phyloP scores from a whole-genome alignment of 257 asterid species.

The Capsicum baccatum region DNA sequence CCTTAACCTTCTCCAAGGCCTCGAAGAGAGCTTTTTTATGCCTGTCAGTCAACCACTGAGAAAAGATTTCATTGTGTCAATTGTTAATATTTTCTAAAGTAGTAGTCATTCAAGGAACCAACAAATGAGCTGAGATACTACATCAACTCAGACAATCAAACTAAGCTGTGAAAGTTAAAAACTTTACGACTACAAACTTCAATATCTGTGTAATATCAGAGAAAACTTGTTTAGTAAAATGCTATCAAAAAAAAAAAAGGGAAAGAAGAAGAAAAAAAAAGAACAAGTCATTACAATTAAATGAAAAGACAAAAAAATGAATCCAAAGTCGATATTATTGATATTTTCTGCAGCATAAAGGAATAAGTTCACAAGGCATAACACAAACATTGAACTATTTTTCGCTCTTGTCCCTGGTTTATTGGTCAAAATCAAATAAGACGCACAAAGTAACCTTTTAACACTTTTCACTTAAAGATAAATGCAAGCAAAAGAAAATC shows the following conservation, averaged over 20 bases:
- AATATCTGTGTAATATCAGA: not conserved
- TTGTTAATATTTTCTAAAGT: conserved; percentile 7
- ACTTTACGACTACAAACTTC: not conserved
- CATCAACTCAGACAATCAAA: not conserved
- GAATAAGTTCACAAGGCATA: conserved; percentile 18
- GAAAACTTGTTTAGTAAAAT: not conserved
- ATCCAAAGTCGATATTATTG: not conserved
- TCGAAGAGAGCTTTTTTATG: conserved; percentile 86
- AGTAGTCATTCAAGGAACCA: conserved; percentile 9
- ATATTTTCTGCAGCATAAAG: conserved; percentile 10
- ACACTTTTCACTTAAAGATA: not conserved
- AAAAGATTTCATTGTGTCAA: conserved; percentile 23
- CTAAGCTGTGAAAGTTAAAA: not conserved
- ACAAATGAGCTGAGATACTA: not conserved
- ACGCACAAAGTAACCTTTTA: not conserved
- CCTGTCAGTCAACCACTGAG: conserved; percentile 77
- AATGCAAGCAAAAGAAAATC: not conserved
- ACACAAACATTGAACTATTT: not conserved
- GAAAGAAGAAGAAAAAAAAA: not conserved
- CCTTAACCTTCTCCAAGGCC: conserved; percentile 94
- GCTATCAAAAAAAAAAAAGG: not conserved
- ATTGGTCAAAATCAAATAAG: not conserved
- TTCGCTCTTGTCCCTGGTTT: conserved; percentile 18
- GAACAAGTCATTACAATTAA: not conserved
- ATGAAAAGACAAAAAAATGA: conserved; percentile 2